A percentile compares a stretch with the other conserved stretches of the same genome.
Evolutionary conservation across 208 protist genomes (phyloP).

Genomic region (Novymonas esmeraldas): DNA sequence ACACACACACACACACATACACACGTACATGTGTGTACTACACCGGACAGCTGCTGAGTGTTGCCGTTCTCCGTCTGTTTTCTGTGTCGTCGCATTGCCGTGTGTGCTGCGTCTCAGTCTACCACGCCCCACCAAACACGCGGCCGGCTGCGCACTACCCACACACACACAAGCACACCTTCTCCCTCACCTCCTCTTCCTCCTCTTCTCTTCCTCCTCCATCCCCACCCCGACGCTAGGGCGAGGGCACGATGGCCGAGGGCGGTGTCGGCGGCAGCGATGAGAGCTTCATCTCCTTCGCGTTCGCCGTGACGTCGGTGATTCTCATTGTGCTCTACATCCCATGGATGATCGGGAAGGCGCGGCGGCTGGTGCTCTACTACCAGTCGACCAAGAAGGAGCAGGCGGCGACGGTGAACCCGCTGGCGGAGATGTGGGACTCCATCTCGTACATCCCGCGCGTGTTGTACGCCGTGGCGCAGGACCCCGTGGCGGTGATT

Average conservation of each 20-base stretch:
- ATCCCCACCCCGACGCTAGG: background rate
- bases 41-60: too few species aligned
- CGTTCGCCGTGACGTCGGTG: slow-evolving; percentile 86
- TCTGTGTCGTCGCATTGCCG: too few species aligned
- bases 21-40: too few species aligned
- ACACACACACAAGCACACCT: too few species aligned
- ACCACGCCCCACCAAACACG: too few species aligned
- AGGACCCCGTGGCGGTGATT: slow-evolving; percentile 57
- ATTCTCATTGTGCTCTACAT: slow-evolving; percentile 88
- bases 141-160: too few species aligned
- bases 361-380: slow-evolving; percentile 58
- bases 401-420: slow-evolving; percentile 44
- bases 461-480: slow-evolving; percentile 35
- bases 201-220: background rate
- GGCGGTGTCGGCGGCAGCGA: slow-evolving; percentile 78
- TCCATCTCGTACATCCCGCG: slow-evolving; percentile 70
- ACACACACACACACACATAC: too few species aligned
- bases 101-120: too few species aligned
- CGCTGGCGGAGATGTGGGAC: slow-evolving; percentile 61
- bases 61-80: too few species aligned
- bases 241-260: slow-evolving; percentile 35
- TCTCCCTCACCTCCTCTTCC: background rate
- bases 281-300: slow-evolving; percentile 90
- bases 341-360: slow-evolving; percentile 77
- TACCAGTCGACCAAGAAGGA: slow-evolving; percentile 65